Evolutionary conservation across 768 basidiomycete species (phyloP).

Genomic region (Mycena capillaripes): DNA sequence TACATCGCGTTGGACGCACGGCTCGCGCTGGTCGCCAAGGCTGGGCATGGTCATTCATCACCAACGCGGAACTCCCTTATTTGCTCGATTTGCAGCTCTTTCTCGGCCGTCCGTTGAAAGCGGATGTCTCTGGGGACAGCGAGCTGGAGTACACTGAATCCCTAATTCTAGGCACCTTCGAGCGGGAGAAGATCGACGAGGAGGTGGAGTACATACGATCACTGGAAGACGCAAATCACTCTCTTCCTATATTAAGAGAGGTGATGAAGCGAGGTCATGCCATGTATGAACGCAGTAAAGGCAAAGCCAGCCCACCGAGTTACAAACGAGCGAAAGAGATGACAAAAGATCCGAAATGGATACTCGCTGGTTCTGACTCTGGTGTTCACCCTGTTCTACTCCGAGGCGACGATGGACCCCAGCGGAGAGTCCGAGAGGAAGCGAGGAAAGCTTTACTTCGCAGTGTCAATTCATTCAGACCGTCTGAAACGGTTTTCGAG

Average conservation of each 20-base stretch:
- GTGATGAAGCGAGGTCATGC: conserved; percentile 92
- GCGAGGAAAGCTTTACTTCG: conserved; percentile 77
- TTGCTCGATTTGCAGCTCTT: conserved; percentile 95
- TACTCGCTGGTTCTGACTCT: conserved; percentile 73
- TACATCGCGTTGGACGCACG: conserved; percentile 97
- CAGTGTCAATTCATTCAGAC: conserved; percentile 86
- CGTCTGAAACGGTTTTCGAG: conserved; percentile 93
- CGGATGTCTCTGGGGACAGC: conserved; percentile 60
- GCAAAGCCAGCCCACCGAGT: conserved; percentile 88
- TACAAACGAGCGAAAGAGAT: conserved; percentile 94
- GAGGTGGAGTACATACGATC: conserved; percentile 85
- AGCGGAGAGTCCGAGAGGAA: conserved; percentile 60
- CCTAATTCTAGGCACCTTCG: conserved; percentile 86
- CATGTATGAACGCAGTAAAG: conserved; percentile 95
- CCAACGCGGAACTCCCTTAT: conserved; percentile 88
- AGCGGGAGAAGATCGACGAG: conserved; percentile 83
- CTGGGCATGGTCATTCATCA: conserved; percentile 97
- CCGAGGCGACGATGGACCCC: conserved; percentile 52
- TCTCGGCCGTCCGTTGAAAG: conserved; percentile 82
- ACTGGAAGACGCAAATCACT: conserved; percentile 74
- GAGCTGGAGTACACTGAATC: conserved; percentile 79
- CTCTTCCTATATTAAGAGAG: conserved; percentile 74
- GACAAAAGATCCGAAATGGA: conserved; percentile 79
- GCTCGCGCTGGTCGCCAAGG: conserved; percentile 95
- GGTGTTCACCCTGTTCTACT: conserved; percentile 81